These are phyloP conservation scores for Paraurostyla sp. DNA, from an alignment of 73 alveolate species.

Conservation along the genomic window DNA sequence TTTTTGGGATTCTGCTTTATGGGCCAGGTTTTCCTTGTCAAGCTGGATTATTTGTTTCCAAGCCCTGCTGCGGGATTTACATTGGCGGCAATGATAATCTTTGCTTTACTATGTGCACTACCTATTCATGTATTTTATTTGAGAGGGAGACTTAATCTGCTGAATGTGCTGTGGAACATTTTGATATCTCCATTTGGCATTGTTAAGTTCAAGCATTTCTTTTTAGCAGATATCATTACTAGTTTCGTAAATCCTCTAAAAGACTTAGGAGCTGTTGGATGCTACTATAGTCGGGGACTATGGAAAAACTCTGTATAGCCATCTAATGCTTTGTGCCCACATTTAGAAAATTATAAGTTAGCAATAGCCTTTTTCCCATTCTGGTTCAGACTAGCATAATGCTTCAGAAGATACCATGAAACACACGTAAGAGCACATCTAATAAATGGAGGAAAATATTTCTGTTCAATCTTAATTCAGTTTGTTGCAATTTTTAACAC, in stretches of 20 bases:
- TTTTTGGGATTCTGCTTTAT: constrained; percentile 22
- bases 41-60: background rate
- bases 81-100: background rate
- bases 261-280: constrained; percentile 50
- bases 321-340: background rate
- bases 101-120: background rate
- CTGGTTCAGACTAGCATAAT: constrained; percentile 42
- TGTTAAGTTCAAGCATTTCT: constrained; percentile 67
- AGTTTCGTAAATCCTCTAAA: constrained; percentile 66
- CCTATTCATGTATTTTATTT: constrained; percentile 22
- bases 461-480: background rate
- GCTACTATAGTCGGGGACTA: constrained; percentile 28
- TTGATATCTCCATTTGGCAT: constrained; percentile 65
- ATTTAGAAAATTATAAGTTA: background rate
- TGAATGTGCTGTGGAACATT: background rate
- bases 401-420: constrained; percentile 12
- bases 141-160: constrained; percentile 12
- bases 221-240: constrained; percentile 73
- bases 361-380: constrained; percentile 22
- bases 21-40: constrained; percentile 40
- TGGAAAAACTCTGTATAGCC: background rate
- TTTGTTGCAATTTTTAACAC: background rate
- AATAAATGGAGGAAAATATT: constrained; percentile 53
- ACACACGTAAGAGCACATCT: constrained; percentile 18
- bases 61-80: constrained; percentile 5